Evolutionary conservation across 371 early-diverging fungal species (phyloP).

Genomic region (Mycotypha africana): DNA sequence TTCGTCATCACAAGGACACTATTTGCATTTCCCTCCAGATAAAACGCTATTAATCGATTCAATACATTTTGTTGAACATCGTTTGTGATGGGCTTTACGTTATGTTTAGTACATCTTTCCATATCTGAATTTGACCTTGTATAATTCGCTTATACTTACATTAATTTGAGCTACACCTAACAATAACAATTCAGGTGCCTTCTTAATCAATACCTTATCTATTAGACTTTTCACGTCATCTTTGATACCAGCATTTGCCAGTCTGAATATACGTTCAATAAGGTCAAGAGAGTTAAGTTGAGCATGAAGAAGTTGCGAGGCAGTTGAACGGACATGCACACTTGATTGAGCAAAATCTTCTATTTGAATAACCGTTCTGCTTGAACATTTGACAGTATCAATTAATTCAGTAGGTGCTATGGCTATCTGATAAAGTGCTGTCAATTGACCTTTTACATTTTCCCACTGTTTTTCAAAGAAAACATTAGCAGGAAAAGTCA

Average conservation of each 20-base stretch:
- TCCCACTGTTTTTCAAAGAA: conserved; percentile 72
- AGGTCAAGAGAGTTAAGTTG: conserved; percentile 78
- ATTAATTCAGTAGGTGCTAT: conserved; percentile 52
- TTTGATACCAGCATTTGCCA: conserved; percentile 57
- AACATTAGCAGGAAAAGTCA: conserved; percentile 60
- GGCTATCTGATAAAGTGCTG: conserved; percentile 63
- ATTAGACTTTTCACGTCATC: conserved; percentile 66
- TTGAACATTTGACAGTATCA: conserved; percentile 41
- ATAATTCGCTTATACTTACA: conserved; percentile 18
- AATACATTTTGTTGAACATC: conserved; percentile 65
- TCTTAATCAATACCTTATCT: conserved; percentile 54
- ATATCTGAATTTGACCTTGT: too few relatives aligned
- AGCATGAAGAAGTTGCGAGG: conserved; percentile 45
- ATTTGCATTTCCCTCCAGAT: conserved; percentile 64
- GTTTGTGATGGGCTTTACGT: conserved; percentile 48
- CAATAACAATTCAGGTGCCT: conserved; percentile 72
- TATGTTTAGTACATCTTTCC: background rate
- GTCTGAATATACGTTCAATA: conserved; percentile 58
- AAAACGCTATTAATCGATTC: conserved; percentile 58
- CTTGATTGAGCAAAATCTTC: conserved; percentile 52
- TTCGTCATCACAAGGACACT: conserved; percentile 68
- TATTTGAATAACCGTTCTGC: conserved; percentile 43
- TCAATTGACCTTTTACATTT: conserved; percentile 67
- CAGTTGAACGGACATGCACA: conserved; percentile 41
- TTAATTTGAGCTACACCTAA: conserved; percentile 72